phyloP scores from a whole-genome alignment of 768 basidiomycete genomes.

The Leccinum boreale region DNA sequence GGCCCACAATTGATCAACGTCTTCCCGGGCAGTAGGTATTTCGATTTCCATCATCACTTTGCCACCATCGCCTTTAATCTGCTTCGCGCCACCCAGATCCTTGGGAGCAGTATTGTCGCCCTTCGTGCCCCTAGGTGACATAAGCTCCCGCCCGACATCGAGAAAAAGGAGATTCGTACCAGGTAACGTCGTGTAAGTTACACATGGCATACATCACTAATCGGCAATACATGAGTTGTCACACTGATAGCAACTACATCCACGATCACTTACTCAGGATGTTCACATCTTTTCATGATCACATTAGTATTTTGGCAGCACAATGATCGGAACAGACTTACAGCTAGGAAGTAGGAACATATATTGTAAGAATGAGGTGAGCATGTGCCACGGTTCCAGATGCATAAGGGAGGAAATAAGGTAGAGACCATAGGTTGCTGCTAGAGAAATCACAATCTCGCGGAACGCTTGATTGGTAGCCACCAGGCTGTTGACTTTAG shows the following conservation, averaged over 20 bases:
- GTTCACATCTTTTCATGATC: slow-evolving; percentile 54
- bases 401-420: slow-evolving; percentile 85
- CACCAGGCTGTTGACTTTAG: slow-evolving; percentile 48
- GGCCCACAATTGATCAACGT: slow-evolving; percentile 84
- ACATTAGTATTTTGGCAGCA: slow-evolving; percentile 6
- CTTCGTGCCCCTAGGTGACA: slow-evolving; percentile 71
- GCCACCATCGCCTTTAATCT: slow-evolving; percentile 79
- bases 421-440: slow-evolving; percentile 80
- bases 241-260: neutral
- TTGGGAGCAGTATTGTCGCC: slow-evolving; percentile 87
- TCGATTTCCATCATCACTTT: slow-evolving; percentile 87
- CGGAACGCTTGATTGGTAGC: slow-evolving; percentile 66
- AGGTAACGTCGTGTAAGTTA: slow-evolving; percentile 84
- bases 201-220: slow-evolving; percentile 93
- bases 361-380: slow-evolving; percentile 90
- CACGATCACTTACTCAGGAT: slow-evolving; percentile 57
- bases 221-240: neutral
- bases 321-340: slow-evolving; percentile 31
- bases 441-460: slow-evolving; percentile 79
- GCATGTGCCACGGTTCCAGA: slow-evolving; percentile 95
- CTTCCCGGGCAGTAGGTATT: slow-evolving; percentile 76
- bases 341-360: slow-evolving; percentile 83
- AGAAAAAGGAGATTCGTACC: slow-evolving; percentile 31
- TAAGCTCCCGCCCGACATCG: slow-evolving; percentile 1
- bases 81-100: slow-evolving; percentile 89